Evolutionary conservation across 2,329 filamentous ascomycete genomes (phyloP).

Genomic region (Nannizziopsis barbatae): DNA sequence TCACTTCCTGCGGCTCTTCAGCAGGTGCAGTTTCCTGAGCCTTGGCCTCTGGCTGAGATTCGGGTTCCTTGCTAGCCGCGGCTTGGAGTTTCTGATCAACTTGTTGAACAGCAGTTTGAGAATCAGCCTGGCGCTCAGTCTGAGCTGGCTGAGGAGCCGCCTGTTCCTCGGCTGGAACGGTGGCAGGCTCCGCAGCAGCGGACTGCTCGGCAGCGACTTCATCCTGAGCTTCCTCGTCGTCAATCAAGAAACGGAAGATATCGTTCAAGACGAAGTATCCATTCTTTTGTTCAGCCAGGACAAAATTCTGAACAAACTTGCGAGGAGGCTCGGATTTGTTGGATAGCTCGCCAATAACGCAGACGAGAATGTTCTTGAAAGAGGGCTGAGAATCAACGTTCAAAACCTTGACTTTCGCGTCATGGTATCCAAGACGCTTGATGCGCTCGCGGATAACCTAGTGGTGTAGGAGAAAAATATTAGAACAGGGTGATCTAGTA

Average conservation of each 20-base stretch:
- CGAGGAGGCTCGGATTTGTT: constrained; percentile 84
- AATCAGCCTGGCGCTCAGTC: constrained; percentile 26
- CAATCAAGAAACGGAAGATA: constrained; percentile 86
- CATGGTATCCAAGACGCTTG: constrained; percentile 82
- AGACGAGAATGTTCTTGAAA: constrained; percentile 86
- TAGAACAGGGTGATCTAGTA: background rate
- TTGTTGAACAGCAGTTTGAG: constrained; percentile 39
- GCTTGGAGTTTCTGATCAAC: constrained; percentile 66
- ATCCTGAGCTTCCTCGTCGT: constrained; percentile 51
- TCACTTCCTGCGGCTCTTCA: constrained; percentile 6
- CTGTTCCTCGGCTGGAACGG: constrained; percentile 23
- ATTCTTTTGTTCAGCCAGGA: constrained; percentile 88
- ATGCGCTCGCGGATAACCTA: constrained; percentile 92
- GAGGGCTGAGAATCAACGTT: constrained; percentile 96
- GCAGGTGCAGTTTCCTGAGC: constrained; percentile 25
- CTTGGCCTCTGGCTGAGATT: no score
- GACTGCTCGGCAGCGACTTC: constrained; percentile 22
- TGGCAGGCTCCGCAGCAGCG: constrained; percentile 33
- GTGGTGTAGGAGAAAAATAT: constrained; percentile 6
- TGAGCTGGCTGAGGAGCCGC: constrained; percentile 34
- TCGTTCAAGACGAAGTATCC: constrained; percentile 98
- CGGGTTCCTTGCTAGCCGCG: constrained; percentile 21
- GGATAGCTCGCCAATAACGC: constrained; percentile 95
- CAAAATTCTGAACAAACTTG: constrained; percentile 97
- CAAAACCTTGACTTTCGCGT: constrained; percentile 95